Evolutionary conservation across 108 stramenopile species (phyloP).

Genomic region (Parietichytrium sp.): DNA sequence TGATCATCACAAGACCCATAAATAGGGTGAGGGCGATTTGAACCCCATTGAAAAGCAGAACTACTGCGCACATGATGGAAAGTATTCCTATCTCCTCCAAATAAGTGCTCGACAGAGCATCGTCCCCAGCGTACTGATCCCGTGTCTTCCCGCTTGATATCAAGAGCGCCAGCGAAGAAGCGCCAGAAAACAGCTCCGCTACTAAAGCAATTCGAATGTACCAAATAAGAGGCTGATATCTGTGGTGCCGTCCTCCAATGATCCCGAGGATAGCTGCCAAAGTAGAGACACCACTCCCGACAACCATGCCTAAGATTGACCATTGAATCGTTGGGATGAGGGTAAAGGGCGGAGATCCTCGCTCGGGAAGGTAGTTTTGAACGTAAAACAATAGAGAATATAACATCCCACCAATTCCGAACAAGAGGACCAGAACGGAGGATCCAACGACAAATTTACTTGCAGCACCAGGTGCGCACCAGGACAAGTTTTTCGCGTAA

Average conservation of each 20-base stretch:
- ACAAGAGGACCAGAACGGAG: not conserved
- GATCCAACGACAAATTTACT: not conserved
- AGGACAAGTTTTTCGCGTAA: not conserved
- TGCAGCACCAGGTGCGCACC: constrained; percentile 7
- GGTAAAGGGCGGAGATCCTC: not conserved
- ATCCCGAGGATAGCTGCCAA: not conserved
- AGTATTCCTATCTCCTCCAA: not conserved
- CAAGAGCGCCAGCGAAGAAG: not conserved
- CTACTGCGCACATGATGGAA: not conserved
- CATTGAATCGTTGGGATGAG: not conserved
- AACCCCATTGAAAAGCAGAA: not conserved
- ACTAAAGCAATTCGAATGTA: not conserved
- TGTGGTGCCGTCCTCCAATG: not conserved
- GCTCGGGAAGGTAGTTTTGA: not conserved
- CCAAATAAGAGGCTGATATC: not conserved
- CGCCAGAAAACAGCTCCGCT: not conserved
- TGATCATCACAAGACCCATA: constrained; percentile 21
- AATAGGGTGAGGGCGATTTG: constrained; percentile 5
- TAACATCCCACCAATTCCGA: too few relatives aligned
- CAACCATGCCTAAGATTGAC: not conserved
- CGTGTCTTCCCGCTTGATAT: not conserved
- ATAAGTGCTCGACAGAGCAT: not conserved
- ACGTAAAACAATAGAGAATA: not conserved
- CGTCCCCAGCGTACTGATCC: not conserved
- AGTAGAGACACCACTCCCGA: too few relatives aligned